A percentile compares a stretch with the other conserved stretches of the same genome.
These are phyloP conservation scores for Nissolia schottii DNA, from an alignment of 306 rosid genomes.

Conservation along the genomic window DNA sequence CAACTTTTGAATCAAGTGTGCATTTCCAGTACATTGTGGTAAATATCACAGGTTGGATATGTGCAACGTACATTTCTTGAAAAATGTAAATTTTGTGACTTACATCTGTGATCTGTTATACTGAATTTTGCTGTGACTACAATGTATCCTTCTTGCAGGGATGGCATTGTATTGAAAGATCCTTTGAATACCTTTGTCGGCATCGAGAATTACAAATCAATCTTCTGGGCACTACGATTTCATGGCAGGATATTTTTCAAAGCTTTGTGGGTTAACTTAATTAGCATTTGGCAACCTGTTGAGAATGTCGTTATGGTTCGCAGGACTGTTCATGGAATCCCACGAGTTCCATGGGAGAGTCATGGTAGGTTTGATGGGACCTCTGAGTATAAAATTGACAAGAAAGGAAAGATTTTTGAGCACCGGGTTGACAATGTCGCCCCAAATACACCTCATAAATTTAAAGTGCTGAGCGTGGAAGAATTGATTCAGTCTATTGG, in stretches of 20 bases:
- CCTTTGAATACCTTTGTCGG: conserved; percentile 77
- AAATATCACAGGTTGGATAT: not conserved
- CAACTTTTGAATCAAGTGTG: not conserved
- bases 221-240: conserved; percentile 76
- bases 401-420: conserved; percentile 77
- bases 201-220: conserved; percentile 74
- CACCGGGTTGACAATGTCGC: conserved; percentile 73
- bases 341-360: conserved; percentile 87
- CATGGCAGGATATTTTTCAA: conserved; percentile 73
- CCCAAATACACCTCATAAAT: conserved; percentile 59
- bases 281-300: conserved; percentile 73
- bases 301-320: conserved; percentile 79
- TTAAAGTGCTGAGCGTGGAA: conserved; percentile 49
- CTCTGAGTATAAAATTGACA: conserved; percentile 83
- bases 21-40: not conserved
- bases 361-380: conserved; percentile 83
- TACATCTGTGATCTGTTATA: not conserved
- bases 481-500: conserved; percentile 63
- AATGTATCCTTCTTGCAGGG: conserved; percentile 45
- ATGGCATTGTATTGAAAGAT: conserved; percentile 77
- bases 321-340: conserved; percentile 82
- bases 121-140: not conserved
- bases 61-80: conserved; percentile 8
- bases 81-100: not conserved
- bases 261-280: conserved; percentile 73